A percentile compares a stretch with the other conserved stretches of the same genome.
Conservation (phyloP, 2,329 filamentous ascomycete species). For the Monilinia aucupariae region DNA sequence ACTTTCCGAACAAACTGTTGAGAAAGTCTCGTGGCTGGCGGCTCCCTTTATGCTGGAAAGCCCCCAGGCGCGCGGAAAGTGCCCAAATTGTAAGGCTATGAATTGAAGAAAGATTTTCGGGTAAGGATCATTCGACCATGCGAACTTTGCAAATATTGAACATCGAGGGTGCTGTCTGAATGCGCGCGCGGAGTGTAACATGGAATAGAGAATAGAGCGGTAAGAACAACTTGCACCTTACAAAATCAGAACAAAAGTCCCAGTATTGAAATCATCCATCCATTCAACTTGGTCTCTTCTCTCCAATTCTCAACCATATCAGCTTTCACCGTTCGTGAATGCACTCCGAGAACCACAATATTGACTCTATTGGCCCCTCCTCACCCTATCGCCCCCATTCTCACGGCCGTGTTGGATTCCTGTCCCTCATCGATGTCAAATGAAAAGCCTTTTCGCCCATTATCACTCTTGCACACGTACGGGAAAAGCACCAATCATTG, state of each 20-base stretch:
- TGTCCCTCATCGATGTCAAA: neutral
- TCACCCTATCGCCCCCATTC: slow-evolving; percentile 11
- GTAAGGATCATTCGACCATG: slow-evolving; percentile 8
- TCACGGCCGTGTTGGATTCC: neutral
- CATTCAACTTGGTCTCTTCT: neutral
- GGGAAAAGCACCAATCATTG: slow-evolving; percentile 10
- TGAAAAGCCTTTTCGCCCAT: slow-evolving; percentile 10
- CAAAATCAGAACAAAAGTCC: slow-evolving; percentile 4
- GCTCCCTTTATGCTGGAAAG: slow-evolving; percentile 18
- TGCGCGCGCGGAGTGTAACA: slow-evolving; percentile 8
- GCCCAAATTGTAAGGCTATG: slow-evolving; percentile 17
- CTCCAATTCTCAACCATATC: neutral
- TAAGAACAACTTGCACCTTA: slow-evolving; percentile 3
- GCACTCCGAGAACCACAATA: neutral
- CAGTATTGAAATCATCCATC: neutral
- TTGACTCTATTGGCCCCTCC: neutral
- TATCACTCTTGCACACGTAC: neutral
- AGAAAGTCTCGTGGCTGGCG: slow-evolving; percentile 25
- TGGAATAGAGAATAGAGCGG: neutral
- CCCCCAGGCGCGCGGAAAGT: slow-evolving; percentile 28
- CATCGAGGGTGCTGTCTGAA: neutral
- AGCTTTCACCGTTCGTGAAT: slow-evolving; percentile 1
- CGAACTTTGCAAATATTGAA: neutral
- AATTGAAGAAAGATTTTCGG: slow-evolving; percentile 13
- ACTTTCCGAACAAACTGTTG: slow-evolving; percentile 25